phyloP scores from a whole-genome alignment of 1,139 yeast species.

The Ogataea hybrid region DNA sequence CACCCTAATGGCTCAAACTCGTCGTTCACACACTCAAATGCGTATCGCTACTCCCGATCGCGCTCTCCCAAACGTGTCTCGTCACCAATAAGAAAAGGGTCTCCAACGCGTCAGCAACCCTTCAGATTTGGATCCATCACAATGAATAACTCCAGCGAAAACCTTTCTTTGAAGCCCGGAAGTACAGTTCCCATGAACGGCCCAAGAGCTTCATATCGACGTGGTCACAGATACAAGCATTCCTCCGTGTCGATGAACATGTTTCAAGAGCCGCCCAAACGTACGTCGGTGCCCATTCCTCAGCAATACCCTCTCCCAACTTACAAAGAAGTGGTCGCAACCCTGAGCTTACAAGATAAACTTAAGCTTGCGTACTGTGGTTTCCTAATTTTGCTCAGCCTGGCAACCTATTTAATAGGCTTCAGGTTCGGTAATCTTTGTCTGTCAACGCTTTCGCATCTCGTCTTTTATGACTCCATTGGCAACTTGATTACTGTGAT shows the following conservation, averaged over 20 bases:
- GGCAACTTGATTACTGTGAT: constrained; percentile 69
- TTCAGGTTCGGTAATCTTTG: constrained; percentile 56
- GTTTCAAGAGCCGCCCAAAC: constrained; percentile 83
- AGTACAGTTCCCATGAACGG: constrained; percentile 31
- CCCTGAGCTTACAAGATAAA: constrained; percentile 54
- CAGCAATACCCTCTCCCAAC: constrained; percentile 81
- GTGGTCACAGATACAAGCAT: constrained; percentile 94
- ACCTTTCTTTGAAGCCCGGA: constrained; percentile 21
- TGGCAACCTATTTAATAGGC: constrained; percentile 60
- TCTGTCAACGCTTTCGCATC: constrained; percentile 79
- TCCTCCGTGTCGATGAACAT: constrained; percentile 96
- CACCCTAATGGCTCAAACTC: constrained; percentile 7
- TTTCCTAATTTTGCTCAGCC: constrained; percentile 55
- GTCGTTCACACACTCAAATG: constrained; percentile 8
- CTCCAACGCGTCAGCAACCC: constrained; percentile 44
- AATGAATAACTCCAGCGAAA: constrained; percentile 30
- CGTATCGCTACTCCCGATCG: constrained; percentile 20
- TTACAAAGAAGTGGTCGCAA: constrained; percentile 54
- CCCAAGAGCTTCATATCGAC: constrained; percentile 68
- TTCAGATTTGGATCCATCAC: constrained; percentile 52
- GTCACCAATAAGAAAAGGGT: constrained; percentile 37
- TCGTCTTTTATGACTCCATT: constrained; percentile 81
- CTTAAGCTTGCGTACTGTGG: constrained; percentile 63
- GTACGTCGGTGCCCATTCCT: constrained; percentile 70
- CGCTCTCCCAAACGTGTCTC: constrained; percentile 31